Evolutionary conservation across 805 yeast genomes (phyloP).

Genomic region (Wickerhamiella slavikovae): DNA sequence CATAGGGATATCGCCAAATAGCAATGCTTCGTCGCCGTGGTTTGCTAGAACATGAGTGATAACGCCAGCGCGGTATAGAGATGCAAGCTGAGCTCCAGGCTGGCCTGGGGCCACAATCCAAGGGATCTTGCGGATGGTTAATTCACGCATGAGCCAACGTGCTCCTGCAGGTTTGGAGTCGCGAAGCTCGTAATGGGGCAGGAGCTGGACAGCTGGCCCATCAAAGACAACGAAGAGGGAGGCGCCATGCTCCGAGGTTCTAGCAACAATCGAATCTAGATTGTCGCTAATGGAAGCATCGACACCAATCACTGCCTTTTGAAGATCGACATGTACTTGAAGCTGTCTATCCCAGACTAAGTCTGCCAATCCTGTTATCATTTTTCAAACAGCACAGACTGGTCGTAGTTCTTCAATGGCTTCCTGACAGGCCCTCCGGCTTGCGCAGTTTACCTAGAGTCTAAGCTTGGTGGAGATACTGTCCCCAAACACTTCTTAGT

Average conservation of each 20-base stretch:
- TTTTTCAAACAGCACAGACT: no score
- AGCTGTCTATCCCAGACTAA: constrained; percentile 8
- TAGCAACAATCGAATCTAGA: constrained; percentile 5
- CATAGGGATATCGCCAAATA: constrained; percentile 41
- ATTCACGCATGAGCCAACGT: constrained; percentile 26
- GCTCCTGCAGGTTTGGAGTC: constrained; percentile 5
- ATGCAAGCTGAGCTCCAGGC: constrained; percentile 62
- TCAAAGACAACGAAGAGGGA: constrained; percentile 11
- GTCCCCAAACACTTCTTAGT: no score
- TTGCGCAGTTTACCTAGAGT: no score
- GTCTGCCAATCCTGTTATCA: constrained; percentile 11
- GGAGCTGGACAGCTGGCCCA: constrained; percentile 9
- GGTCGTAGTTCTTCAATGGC: no score
- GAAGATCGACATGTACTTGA: constrained; percentile 6
- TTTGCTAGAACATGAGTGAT: constrained; percentile 36
- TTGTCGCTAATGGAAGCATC: constrained; percentile 8
- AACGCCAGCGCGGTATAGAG: constrained; percentile 30
- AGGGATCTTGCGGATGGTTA: constrained; percentile 35
- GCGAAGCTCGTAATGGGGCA: constrained; percentile 1
- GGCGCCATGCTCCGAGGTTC: constrained; percentile 2
- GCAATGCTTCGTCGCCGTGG: constrained; percentile 61
- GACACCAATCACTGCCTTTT: constrained; percentile 8
- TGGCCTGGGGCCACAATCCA: constrained; percentile 67
- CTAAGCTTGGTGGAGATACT: no score
- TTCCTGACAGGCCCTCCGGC: no score